phyloP scores from a whole-genome alignment of 176 grass and related monocot genomes.

The Phyllostachys edulis region DNA sequence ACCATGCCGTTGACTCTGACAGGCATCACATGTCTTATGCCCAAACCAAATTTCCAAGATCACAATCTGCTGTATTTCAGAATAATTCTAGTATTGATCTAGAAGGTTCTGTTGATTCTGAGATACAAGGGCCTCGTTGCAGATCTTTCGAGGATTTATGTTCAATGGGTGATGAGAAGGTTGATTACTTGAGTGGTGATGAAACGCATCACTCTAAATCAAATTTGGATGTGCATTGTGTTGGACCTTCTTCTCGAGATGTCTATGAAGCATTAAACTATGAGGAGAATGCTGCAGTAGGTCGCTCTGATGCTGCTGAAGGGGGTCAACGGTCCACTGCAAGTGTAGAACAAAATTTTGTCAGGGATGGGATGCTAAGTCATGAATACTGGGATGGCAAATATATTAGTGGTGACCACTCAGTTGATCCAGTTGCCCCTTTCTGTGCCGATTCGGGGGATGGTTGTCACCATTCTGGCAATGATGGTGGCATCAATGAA shows the following conservation, averaged over 20 bases:
- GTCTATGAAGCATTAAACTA: conserved; percentile 14
- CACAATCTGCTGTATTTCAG: conserved; percentile 53
- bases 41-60: conserved; percentile 49
- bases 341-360: conserved; percentile 33
- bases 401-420: conserved; percentile 34
- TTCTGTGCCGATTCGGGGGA: conserved; percentile 12
- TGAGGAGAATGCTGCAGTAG: conserved; percentile 26
- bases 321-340: conserved; percentile 36
- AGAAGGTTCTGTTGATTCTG: conserved; percentile 43
- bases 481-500: conserved; percentile 32
- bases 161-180: conserved; percentile 33
- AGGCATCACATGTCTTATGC: conserved; percentile 29
- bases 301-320: conserved; percentile 43
- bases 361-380: conserved; percentile 38
- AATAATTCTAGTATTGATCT: conserved; percentile 18
- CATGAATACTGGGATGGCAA: conserved; percentile 43
- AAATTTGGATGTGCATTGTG: conserved; percentile 29
- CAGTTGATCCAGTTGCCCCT: conserved; percentile 28
- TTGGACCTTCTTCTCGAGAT: conserved; percentile 35
- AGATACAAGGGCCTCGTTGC: conserved; percentile 28
- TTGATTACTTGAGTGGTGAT: conserved; percentile 32
- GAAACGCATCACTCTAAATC: conserved; percentile 35
- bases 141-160: conserved; percentile 55
- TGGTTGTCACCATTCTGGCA: conserved; percentile 17
- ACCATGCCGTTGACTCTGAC: conserved; percentile 37